Base-by-base conservation (phyloP, 805 yeast species). In the Lachancea waltii region DNA sequence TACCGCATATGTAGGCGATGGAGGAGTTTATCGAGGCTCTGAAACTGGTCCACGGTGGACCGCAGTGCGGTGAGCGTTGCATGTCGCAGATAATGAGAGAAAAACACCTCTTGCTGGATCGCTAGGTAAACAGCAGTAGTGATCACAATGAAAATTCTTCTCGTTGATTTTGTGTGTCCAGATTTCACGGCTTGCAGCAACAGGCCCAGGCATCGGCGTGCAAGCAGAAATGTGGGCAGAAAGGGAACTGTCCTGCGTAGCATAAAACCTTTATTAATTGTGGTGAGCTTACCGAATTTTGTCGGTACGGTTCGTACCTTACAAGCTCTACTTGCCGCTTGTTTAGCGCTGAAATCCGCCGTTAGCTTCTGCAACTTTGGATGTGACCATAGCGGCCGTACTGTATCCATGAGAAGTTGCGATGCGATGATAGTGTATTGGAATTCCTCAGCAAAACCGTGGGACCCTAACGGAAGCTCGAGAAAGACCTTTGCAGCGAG, bases 381-480 rank as follows among this genome's bases (percentile, higher is more conserved):
- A 13, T n/a, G 24, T 9, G 46, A 50, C 40, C 44, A 53, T 23
- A 52, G 56, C 34, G 51, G 56, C 25, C 50, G 47, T 28, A 58
- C 62, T 21, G 56, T 61, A 44, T 64, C 69, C 38, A 68, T 69
- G 23, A 75, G 50, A 14, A 75, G 54, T 38, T 67, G 71, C 6
- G 77, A 70, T 3, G 77, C 67, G 5, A 75, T 65, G 2, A 75
- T 51, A 3, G 63, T 53, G 49, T 74, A 76, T 32, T 73, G 65
- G 45, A 74, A 72, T 44, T 73, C 73, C 40, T 76, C 81, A 19
- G 63, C 45, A 46, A 74, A 75, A 22, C 43, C 45, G 19, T 42
- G 42, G 21, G 44, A 29, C 4, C 22, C n/a, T 7, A 26, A 43
- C 10, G 53, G 48, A 3, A 34, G 4, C 24, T 43, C 35, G 17